These are phyloP conservation scores for Suhomyces choctaworum DNA, from an alignment of 1,139 yeast species.

Conservation along the genomic window DNA sequence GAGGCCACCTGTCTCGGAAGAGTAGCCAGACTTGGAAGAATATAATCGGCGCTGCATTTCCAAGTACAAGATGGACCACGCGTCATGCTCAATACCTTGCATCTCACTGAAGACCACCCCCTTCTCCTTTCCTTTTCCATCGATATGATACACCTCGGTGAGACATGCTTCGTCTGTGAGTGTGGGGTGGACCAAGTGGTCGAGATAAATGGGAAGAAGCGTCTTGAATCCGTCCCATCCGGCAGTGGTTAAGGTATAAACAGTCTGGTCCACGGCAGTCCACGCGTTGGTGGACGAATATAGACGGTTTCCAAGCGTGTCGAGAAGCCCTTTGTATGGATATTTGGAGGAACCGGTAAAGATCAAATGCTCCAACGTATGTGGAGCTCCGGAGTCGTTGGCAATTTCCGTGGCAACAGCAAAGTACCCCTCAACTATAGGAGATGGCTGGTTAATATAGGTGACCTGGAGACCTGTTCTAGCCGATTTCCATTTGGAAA, in stretches of 20 bases:
- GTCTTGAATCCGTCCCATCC: conserved; percentile 95
- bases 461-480: conserved; percentile 84
- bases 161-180: conserved; percentile 86
- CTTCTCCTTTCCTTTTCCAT: conserved; percentile 86
- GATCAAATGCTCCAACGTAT: conserved; percentile 89
- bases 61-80: conserved; percentile 70
- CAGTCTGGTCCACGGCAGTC: conserved; percentile 97
- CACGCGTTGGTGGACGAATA: conserved; percentile 93
- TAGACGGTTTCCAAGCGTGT: conserved; percentile 80
- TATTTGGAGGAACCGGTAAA: conserved; percentile 91
- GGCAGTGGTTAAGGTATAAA: conserved; percentile 85
- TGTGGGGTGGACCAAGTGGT: conserved; percentile 83
- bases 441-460: conserved; percentile 77
- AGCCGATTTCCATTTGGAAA: conserved; percentile 69
- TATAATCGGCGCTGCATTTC: conserved; percentile 65
- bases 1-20: conserved; percentile 93
- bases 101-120: conserved; percentile 98
- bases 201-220: conserved; percentile 84
- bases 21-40: conserved; percentile 67
- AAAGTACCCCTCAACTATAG: conserved; percentile 88
- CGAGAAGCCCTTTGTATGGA: conserved; percentile 91
- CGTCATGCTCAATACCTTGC: conserved; percentile 87
- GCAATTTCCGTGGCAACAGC: conserved; percentile 92
- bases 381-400: conserved; percentile 91
- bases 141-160: conserved; percentile 94